phyloP scores from a whole-genome alignment of 2,329 filamentous ascomycete genomes.

The Phyllosticta citribraziliensis region DNA sequence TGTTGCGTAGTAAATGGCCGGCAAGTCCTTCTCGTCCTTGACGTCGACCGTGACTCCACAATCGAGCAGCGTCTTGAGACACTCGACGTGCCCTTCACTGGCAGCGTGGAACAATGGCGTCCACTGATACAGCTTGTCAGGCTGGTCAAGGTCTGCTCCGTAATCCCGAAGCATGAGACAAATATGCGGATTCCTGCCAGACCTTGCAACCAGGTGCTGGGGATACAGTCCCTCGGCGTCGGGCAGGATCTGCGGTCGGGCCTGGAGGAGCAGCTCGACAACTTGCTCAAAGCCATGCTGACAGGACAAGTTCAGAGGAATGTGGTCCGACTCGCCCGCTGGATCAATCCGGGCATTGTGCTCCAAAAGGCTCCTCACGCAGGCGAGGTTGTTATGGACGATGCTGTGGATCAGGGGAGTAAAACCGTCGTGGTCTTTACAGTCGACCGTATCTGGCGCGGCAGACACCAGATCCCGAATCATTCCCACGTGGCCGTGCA shows the following conservation, averaged over 20 bases:
- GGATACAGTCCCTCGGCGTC: conserved; percentile 94
- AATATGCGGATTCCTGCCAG: conserved; percentile 70
- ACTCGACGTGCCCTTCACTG: conserved; percentile 88
- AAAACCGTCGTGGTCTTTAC: conserved; percentile 94
- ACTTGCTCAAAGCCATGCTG: conserved; percentile 83
- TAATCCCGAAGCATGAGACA: conserved; percentile 73
- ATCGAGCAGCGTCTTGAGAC: conserved; percentile 70
- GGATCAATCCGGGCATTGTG: conserved; percentile 80
- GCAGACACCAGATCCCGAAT: conserved; percentile 61
- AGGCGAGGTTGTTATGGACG: conserved; percentile 72
- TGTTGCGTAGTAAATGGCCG: conserved; percentile 95
- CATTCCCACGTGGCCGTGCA: conserved; percentile 84
- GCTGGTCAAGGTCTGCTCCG: conserved; percentile 81
- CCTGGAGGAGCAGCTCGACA: conserved; percentile 72
- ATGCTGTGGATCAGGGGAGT: conserved; percentile 93
- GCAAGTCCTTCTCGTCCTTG: conserved; percentile 82
- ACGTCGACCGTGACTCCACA: conserved; percentile 69
- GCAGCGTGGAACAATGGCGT: conserved; percentile 93
- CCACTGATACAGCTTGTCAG: conserved; percentile 96
- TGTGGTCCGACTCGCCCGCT: conserved; percentile 77
- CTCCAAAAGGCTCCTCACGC: conserved; percentile 67
- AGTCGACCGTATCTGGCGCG: conserved; percentile 66
- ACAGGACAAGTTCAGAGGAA: conserved; percentile 88
- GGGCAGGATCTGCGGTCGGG: conserved; percentile 72
- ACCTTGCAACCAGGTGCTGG: conserved; percentile 91